Percentiles rank a stretch among this genome's conserved stretches.
These are phyloP conservation scores for Aquilaria yunnanensis DNA, from an alignment of 345 rosid genomes.

Conservation along the genomic window DNA sequence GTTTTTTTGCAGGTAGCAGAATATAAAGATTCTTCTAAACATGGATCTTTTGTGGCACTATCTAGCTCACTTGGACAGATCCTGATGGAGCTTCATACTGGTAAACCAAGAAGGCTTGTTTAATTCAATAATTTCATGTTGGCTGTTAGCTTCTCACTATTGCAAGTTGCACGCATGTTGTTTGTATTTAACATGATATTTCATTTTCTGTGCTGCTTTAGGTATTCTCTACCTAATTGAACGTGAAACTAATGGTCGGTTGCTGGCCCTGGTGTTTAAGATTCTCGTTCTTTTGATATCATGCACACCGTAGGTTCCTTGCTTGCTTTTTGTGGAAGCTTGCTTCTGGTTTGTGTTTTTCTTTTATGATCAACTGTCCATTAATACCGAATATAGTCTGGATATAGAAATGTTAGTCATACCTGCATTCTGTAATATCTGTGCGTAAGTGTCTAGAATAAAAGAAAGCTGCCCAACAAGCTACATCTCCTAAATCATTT, in stretches of 20 bases:
- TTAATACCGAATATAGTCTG: background rate
- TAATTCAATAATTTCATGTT: constrained; percentile 12
- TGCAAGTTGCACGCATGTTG: constrained; percentile 5
- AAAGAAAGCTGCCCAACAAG: too few relatives aligned
- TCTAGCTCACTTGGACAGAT: constrained; percentile 84
- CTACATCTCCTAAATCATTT: too few relatives aligned
- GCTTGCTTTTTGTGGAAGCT: background rate
- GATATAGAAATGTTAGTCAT: constrained; percentile 3
- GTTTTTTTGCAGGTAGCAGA: constrained; percentile 90
- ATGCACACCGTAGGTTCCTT: constrained; percentile 79
- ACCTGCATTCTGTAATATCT: too few relatives aligned
- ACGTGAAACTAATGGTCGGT: constrained; percentile 61
- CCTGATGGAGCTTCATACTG: constrained; percentile 86
- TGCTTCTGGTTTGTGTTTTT: background rate
- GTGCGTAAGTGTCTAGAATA: too few relatives aligned
- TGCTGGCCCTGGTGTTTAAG: constrained; percentile 71
- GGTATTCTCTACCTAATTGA: constrained; percentile 74
- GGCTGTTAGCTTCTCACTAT: constrained; percentile 3
- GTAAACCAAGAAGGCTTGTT: constrained; percentile 32
- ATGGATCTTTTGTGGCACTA: constrained; percentile 73
- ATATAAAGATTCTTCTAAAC: constrained; percentile 65
- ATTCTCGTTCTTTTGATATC: constrained; percentile 72
- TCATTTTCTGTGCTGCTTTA: constrained; percentile 21
- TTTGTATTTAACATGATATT: constrained; percentile 2
- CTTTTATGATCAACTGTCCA: constrained; percentile 3